Base-by-base conservation (phyloP, 164 flowering plant species). In the Vitis riparia region DNA sequence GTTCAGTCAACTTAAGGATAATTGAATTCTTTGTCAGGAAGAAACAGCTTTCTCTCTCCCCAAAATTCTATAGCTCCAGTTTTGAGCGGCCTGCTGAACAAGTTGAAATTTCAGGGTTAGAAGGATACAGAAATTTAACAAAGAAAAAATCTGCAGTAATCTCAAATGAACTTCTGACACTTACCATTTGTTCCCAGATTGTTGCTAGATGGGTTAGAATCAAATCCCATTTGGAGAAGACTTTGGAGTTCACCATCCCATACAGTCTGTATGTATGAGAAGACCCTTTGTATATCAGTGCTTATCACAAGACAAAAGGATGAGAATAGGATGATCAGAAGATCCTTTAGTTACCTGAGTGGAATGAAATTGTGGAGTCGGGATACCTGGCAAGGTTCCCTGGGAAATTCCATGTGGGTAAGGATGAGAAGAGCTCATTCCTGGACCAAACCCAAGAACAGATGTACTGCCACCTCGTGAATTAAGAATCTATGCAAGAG, bases 161-260 rank as follows among this genome's bases (percentile, higher is more conserved):
- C 8, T 56, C n/a, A 55, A 55, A 13, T 7, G 13, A 56, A 5
- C 3, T 51, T 55, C 55, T 48, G 52, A 59, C 13, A 16, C n/a
- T 68, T 84, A 91, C 91, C 94, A 73, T 82, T 82, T 51, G 75
- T 72, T 69, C 85, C 90, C 69, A 82, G 76, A 76, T 71, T 83
- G 78, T 79, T 82, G 13, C 76, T 73, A 9, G 86, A 75, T n/a
- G 83, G 71, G 68, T 73, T 77, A n/a, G 93, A 68, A 66, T 84
- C 84, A 30, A 77, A 88, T n/a, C 91, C 97, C 92, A 85, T 87
- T 66, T 91, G 91, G 62, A 86, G 72, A 73, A 88, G 71, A 63
- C 75, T 74, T 72, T 92, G 97, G 27, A 92, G 81, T 60, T 92
- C 97, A 72, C 67, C 82, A 68, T 91, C 86, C 87, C 91, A 81